These are phyloP conservation scores for Ilex paraguariensis DNA, from an alignment of 305 asterid species.

Conservation along the genomic window DNA sequence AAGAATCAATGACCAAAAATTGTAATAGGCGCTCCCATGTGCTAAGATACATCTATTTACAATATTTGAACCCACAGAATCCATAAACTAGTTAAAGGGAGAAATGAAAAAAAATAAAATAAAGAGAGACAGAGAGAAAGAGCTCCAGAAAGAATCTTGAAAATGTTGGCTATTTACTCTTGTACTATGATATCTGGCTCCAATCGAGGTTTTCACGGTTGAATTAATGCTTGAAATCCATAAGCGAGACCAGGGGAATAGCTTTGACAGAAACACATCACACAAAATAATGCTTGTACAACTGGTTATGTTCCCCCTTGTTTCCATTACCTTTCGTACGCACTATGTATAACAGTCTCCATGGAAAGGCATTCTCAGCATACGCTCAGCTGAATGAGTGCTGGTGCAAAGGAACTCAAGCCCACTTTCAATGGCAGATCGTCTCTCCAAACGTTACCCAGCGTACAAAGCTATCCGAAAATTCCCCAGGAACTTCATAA, in stretches of 20 bases:
- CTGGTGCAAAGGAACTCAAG: not conserved
- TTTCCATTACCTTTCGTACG: slow-evolving; percentile 5
- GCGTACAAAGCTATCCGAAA: slow-evolving; percentile 70
- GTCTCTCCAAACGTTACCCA: slow-evolving; percentile 86
- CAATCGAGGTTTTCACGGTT: slow-evolving; percentile 28
- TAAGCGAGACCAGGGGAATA: slow-evolving; percentile 7
- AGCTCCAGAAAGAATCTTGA: slow-evolving; percentile 36
- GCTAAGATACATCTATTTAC: not conserved
- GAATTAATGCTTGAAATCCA: slow-evolving; percentile 9
- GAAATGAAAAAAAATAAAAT: not conserved
- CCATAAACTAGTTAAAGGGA: not conserved
- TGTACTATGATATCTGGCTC: slow-evolving; percentile 25
- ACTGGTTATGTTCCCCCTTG: slow-evolving; percentile 8
- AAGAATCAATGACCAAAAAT: slow-evolving; percentile 1
- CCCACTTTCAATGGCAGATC: slow-evolving; percentile 47
- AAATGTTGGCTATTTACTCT: slow-evolving; percentile 43
- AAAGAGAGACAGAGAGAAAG: not conserved
- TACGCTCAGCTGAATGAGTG: not conserved
- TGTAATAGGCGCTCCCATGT: not conserved
- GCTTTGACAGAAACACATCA: slow-evolving; percentile 6
- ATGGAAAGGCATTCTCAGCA: not conserved
- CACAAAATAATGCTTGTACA: slow-evolving; percentile 13
- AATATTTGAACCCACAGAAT: not conserved
- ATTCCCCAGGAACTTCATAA: slow-evolving; percentile 61
- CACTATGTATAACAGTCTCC: not conserved